Evolutionary conservation across 2,329 filamentous ascomycete genomes (phyloP).

Genomic region (Ophiocordyceps robertsii): DNA sequence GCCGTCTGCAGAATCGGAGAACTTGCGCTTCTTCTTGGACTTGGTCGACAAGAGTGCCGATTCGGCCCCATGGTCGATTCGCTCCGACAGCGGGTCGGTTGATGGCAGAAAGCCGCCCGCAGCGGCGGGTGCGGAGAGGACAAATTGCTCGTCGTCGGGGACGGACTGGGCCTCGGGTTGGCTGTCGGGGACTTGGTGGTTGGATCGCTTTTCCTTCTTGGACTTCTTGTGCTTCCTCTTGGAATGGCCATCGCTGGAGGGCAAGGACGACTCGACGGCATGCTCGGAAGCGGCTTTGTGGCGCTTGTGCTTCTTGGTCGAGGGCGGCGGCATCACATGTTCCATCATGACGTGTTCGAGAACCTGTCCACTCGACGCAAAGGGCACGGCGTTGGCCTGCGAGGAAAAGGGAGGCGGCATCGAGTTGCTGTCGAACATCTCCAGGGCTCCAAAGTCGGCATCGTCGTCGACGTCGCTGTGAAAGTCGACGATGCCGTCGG

Average conservation of each 20-base stretch:
- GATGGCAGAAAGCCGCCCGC: not conserved
- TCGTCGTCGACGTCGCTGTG: conserved; percentile 11
- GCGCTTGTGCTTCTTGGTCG: conserved; percentile 15
- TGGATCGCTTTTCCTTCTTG: conserved; percentile 7
- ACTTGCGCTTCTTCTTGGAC: conserved; percentile 20
- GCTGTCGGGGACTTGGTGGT: not conserved
- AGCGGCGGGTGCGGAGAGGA: not conserved
- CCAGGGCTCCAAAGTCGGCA: conserved; percentile 20
- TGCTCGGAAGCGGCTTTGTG: conserved; percentile 12
- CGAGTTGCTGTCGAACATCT: conserved; percentile 25
- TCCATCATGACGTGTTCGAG: conserved; percentile 18
- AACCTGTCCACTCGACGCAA: conserved; percentile 7
- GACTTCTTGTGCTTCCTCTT: conserved; percentile 12
- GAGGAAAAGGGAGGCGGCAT: conserved; percentile 16
- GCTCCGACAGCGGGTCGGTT: conserved; percentile 3
- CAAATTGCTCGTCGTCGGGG: not conserved
- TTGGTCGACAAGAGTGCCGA: conserved; percentile 8
- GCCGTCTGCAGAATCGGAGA: conserved; percentile 14
- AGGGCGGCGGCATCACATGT: conserved; percentile 5
- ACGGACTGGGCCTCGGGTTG: not conserved
- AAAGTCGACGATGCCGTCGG: conserved; percentile 13
- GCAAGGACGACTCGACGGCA: conserved; percentile 7
- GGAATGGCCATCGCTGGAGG: conserved; percentile 6
- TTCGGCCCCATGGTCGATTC: conserved; percentile 6
- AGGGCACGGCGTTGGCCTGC: conserved; percentile 5